phyloP scores from a whole-genome alignment of 495 filamentous ascomycete species.

The Penicillium tannophilum region DNA sequence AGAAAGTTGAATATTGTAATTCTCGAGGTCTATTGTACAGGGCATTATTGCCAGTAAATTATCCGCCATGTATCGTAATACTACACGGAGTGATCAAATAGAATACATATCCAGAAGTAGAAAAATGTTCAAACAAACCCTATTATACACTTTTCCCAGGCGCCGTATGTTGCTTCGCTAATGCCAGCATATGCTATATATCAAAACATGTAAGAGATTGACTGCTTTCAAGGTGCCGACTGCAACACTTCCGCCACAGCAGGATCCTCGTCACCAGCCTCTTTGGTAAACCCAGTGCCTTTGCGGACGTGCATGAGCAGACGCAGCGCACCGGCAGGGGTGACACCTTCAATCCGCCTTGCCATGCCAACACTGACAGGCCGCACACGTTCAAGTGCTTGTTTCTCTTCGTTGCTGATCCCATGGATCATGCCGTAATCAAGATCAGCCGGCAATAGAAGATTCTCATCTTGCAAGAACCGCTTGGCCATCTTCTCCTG shows the following conservation, averaged over 20 bases:
- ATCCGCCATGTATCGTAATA: not conserved
- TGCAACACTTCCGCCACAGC: constrained; percentile 18
- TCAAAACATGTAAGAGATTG: constrained; percentile 7
- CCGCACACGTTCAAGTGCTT: constrained; percentile 64
- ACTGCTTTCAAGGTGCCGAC: constrained; percentile 19
- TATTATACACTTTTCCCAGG: constrained; percentile 8
- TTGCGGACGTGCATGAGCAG: constrained; percentile 48
- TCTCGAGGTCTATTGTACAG: not conserved
- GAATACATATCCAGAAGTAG: not conserved
- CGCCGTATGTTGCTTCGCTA: constrained; percentile 14
- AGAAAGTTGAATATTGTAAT: too few relatives aligned
- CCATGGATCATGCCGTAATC: constrained; percentile 74
- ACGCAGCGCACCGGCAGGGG: constrained; percentile 50
- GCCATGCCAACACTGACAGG: constrained; percentile 91
- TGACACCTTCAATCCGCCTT: constrained; percentile 79
- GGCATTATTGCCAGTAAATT: not conserved
- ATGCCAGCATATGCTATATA: constrained; percentile 12
- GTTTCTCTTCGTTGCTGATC: constrained; percentile 75
- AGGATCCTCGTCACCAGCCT: constrained; percentile 15
- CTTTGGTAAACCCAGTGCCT: constrained; percentile 23
- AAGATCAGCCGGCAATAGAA: constrained; percentile 72
- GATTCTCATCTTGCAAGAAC: constrained; percentile 74
- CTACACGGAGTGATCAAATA: constrained; percentile 3
- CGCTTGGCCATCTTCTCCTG: constrained; percentile 65
- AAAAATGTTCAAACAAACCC: constrained; percentile 1